Conservation (phyloP, 148 eudicot species). For the Limonium bicolor region DNA sequence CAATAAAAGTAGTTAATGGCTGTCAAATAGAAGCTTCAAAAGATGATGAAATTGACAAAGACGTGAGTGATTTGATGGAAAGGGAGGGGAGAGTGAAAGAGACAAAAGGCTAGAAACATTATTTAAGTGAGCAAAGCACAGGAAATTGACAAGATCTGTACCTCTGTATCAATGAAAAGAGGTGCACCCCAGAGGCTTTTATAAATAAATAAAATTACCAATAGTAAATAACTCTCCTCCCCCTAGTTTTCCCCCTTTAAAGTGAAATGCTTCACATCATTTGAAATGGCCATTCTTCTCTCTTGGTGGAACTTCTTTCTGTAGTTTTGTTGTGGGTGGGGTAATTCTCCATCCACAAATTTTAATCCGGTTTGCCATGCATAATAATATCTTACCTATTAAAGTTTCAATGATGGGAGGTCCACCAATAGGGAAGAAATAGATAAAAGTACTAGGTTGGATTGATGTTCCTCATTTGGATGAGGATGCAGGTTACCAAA, state of each 20-base stretch:
- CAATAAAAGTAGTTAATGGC: too few species aligned
- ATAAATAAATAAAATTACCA: neutral
- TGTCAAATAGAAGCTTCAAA: neutral
- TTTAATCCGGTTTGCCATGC: neutral
- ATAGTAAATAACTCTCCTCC: neutral
- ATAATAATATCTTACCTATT: neutral
- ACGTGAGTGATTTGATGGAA: neutral
- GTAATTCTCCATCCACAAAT: too few species aligned
- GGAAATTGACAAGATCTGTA: too few species aligned
- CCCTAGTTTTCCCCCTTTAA: neutral
- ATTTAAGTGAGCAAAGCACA: too few species aligned
- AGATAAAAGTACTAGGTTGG: too few species aligned
- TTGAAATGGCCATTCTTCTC: neutral
- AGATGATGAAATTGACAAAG: slow-evolving; percentile 1
- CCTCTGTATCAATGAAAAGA: too few species aligned
- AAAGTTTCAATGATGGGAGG: neutral
- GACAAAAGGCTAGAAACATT: too few species aligned
- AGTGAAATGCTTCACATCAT: slow-evolving; percentile 3
- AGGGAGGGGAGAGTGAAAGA: too few species aligned
- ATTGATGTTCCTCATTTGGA: too few species aligned
- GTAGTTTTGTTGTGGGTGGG: too few species aligned
- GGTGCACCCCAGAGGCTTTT: neutral
- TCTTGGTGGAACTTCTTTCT: neutral
- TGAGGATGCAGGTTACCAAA: too few species aligned
- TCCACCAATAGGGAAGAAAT: neutral